Percentiles rank a stretch among this genome's conserved stretches.
Evolutionary conservation across 345 rosid species (phyloP).

Genomic region (Aegle marmelos): DNA sequence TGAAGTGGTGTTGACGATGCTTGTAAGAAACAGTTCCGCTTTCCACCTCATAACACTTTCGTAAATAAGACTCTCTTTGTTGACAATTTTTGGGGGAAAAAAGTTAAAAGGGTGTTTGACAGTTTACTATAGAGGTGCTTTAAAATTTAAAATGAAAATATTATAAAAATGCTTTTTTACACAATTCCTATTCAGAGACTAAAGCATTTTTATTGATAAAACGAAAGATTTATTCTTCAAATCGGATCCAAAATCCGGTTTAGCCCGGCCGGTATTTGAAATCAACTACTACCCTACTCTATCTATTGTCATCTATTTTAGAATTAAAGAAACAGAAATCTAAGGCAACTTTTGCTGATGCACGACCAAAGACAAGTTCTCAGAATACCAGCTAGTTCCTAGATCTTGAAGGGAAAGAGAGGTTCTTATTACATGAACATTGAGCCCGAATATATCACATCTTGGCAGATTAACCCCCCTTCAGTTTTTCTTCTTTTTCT

Average conservation of each 20-base stretch:
- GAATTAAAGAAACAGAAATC: not conserved
- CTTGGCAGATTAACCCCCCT: constrained; percentile 9
- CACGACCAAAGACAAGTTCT: no score
- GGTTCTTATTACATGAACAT: constrained; percentile 15
- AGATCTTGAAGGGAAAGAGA: not conserved
- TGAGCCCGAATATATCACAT: not conserved
- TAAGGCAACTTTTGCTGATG: not conserved
- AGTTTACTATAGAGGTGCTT: not conserved
- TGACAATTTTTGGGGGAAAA: not conserved
- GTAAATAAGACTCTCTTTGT: not conserved
- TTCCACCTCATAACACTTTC: not conserved
- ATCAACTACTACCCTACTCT: no score
- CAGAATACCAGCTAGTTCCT: no score
- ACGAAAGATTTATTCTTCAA: no score
- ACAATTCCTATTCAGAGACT: not conserved
- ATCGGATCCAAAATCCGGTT: no score
- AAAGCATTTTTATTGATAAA: no score
- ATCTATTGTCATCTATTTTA: no score
- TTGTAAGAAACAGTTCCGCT: not conserved
- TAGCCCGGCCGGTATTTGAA: no score
- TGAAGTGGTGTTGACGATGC: not conserved
- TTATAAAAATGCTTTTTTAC: no score
- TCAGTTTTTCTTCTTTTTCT: constrained; percentile 61
- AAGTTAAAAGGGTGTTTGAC: no score
- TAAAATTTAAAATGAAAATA: no score